Base-by-base conservation (phyloP, 2,329 filamentous ascomycete genomes). In the Penicillium polonicum region DNA sequence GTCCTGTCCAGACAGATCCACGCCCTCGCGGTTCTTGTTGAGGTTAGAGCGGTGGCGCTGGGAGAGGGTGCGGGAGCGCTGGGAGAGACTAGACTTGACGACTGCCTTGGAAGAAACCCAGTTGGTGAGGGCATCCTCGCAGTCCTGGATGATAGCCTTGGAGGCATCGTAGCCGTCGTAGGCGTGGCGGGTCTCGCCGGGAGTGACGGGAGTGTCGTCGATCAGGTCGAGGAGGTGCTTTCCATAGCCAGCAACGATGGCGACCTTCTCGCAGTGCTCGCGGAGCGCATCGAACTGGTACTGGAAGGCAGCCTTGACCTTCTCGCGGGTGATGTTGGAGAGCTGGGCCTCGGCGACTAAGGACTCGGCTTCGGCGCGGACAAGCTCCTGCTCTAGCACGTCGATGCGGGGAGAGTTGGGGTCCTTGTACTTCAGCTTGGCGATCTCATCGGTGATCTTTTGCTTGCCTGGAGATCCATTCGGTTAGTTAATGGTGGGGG, bases 401-500 rank as follows among this genome's bases (percentile, higher is more conserved):
- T 97, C 92, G 68, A 99, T 97, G 80, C 92, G 94, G 63, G 93
- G 92, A 36, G 92, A 97, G 81, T 96, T 96, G 67, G 94, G 94
- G 78, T 99, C 94, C 82, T 99, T 99, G 86, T 97, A 99, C 79
- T 99, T 99, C 70, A 99, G 85, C 77, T 97, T 93, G 50, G 94
- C 93, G 69, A 99, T 99, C 75, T 97, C 91, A 75, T 99, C 94
- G 70, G 91, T 96, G 72, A 99, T 97, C 81, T 97, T 99, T 78
- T 97, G 93, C 82, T 99, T 99, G 78, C 91, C 91, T 95, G 42
- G 36, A 15, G 31, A 52, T 49, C 8, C 17, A 41, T 19, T 19
- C 2, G n/a, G 46, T 63, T 29, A 64, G 60, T 46, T 41, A 39
- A 38, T n/a, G 39, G 31, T n/a, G 42, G 4, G 1, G 23, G 3